phyloP scores from a whole-genome alignment of 2,329 filamentous ascomycete genomes.

The Penicillium sp. region DNA sequence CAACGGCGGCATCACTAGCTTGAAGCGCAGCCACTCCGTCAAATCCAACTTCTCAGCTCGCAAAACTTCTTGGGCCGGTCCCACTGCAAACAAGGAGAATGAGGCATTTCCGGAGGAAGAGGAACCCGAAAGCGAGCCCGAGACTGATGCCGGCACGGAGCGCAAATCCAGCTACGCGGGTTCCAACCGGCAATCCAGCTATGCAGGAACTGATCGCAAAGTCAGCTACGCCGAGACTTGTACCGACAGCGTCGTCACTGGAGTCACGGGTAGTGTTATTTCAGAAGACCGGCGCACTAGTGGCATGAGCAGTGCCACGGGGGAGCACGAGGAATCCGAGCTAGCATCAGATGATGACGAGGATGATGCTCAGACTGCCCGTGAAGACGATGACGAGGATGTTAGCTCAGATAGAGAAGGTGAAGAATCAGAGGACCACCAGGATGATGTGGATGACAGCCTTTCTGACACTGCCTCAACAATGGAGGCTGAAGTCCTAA shows the following conservation, averaged over 20 bases:
- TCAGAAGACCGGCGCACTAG: conserved; percentile 42
- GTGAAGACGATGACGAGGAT: conserved; percentile 15
- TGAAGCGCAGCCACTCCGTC: conserved; percentile 78
- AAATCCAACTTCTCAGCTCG: conserved; percentile 62
- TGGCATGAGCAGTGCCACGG: conserved; percentile 36
- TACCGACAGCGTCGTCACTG: conserved; percentile 43
- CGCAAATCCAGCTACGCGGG: conserved; percentile 45
- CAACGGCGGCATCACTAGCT: conserved; percentile 51
- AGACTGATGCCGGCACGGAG: conserved; percentile 54
- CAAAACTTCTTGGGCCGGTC: conserved; percentile 70
- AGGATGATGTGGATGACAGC: conserved; percentile 15
- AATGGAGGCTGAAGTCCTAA: conserved; percentile 24
- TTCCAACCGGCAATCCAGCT: conserved; percentile 27
- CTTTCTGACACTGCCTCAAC: conserved; percentile 12
- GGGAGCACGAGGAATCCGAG: conserved; percentile 14
- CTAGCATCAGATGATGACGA: conserved; percentile 13
- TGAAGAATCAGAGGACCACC: conserved; percentile 14
- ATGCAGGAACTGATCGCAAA: conserved; percentile 30
- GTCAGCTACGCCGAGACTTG: conserved; percentile 34
- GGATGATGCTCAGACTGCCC: conserved; percentile 18
- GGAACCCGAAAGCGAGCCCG: conserved; percentile 47
- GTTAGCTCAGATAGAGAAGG: conserved; percentile 9
- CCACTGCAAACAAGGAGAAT: conserved; percentile 60
- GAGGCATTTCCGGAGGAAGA: conserved; percentile 64
- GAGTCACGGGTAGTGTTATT: conserved; percentile 39